Base-by-base conservation (phyloP, 2,329 filamentous ascomycete species). In the Fusarium torreyae region DNA sequence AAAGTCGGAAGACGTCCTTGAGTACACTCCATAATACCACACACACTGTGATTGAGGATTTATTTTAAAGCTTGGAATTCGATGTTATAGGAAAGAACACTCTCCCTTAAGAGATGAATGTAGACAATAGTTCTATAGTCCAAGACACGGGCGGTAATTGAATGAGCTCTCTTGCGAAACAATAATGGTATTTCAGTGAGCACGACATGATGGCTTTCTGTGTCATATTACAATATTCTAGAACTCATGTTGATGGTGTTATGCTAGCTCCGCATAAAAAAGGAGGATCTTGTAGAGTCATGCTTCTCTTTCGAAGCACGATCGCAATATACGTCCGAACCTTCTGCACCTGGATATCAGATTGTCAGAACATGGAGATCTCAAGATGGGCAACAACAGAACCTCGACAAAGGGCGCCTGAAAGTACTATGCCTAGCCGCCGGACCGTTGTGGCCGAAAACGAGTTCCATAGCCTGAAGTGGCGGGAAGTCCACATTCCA, bases 1-100 rank as follows among this genome's bases (percentile, higher is more conserved):
- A 34, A 43, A 49, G 7, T 38, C 43, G 0, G 57, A 63, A 6
- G 54, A 72, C 1, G 54, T 74, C 18, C 56, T 58, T 24, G 54
- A 66, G 17, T 57, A 53, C 14, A 72, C 67, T 14, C 71, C 71
- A 40, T 74, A 39, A 70, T 40, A 14, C 31, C 11, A 14, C 10
- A 14, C 10, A 17, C 7, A 2, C 2, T 8, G 14, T 18, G 3
- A 0, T 18, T 3, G 1, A 31, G 7, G 9, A 2, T 24, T 38
- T 1, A 3, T 20, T 28, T 7, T 38, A 13, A 46, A 52, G 3
- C 64, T 36, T 22, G 15, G n/a, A 20, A 20, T 8, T 36, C 15
- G 20, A 20, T 17, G 10, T 14, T 24, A 11, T 15, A 24, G 18
- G 3, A 31, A 9, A 7, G 11, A n/a, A 18, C n/a, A 17, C 39